Base-by-base conservation (phyloP, 495 filamentous ascomycete species). In the Hypoxylon fuscum region DNA sequence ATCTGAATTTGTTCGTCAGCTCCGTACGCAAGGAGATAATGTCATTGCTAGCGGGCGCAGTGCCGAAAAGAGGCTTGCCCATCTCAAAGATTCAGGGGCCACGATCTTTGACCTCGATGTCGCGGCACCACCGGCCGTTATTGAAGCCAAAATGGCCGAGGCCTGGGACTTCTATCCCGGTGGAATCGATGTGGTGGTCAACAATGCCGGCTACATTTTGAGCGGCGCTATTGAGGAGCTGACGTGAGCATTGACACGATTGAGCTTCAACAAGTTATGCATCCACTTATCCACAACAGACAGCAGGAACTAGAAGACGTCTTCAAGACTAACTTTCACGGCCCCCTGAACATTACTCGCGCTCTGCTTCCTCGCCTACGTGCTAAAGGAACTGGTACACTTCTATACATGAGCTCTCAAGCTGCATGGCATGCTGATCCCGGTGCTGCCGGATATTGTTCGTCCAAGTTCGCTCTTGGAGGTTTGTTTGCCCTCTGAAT, bases 401-500 rank as follows among this genome's bases (percentile, higher is more conserved):
- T 86, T 21, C 55, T 81, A 14, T 77, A 85, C 43, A 64, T 85
- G 9, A 78, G 77, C 2, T 79, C 75, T 2, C 76, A 85, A 20
- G 79, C 78, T 1, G 84, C 80, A 3, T 69, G 71, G 52, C 29
- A 76, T 9, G 78, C 74, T 5, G 73, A 77, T 17, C 75, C 78
- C 0, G 74, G 72, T 2, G 73, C 59, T 18, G 50, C 59, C 5
- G 64, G 55, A 29, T 97, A 96, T 70, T 96, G 93, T 72, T 93
- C 93, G 0, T 93, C 90, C 0, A 97, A 97, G 72, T 96, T 95
- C 72, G 93, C 93, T 0, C 88, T 95, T 7, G 93, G 97, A 70
- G 93, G 93, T 60, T 47, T 18, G 35, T 6, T 27, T n/a, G n/a
- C n/a, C n/a, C n/a, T n/a, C n/a, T n/a, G n/a, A n/a, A n/a, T n/a